A percentile compares a stretch with the other conserved stretches of the same genome.
phyloP scores from a whole-genome alignment of 2,329 filamentous ascomycete species.

The Didymosphaeria variabile region DNA sequence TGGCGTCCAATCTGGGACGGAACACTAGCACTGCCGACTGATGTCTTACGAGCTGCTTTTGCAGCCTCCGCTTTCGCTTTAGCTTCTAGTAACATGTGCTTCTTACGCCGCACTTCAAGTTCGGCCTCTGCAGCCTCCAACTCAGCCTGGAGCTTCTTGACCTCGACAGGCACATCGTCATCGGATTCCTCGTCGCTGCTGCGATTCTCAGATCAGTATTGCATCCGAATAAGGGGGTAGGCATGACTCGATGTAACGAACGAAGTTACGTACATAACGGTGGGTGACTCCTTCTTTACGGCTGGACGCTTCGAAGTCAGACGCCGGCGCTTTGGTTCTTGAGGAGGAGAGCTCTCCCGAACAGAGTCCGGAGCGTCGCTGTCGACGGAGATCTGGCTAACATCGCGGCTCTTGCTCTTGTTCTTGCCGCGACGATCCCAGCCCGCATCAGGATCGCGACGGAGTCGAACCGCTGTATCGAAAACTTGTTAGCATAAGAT shows the following conservation, averaged over 20 bases:
- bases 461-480: conserved; percentile 27
- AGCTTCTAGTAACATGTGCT: conserved; percentile 31
- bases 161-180: conserved; percentile 29
- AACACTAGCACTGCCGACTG: not conserved
- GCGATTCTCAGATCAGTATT: not conserved
- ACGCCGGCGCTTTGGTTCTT: conserved; percentile 4
- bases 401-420: conserved; percentile 22
- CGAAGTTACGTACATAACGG: conserved; percentile 24
- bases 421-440: conserved; percentile 38
- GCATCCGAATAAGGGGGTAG: not conserved
- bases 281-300: conserved; percentile 1
- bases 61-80: conserved; percentile 23
- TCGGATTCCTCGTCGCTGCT: conserved; percentile 21
- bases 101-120: conserved; percentile 36
- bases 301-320: not conserved
- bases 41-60: conserved; percentile 11
- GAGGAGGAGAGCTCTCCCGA: conserved; percentile 7
- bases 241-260: conserved; percentile 8
- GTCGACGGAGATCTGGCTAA: conserved; percentile 20
- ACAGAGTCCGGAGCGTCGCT: conserved; percentile 18
- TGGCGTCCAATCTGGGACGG: not conserved
- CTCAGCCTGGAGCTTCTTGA: conserved; percentile 39
- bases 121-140: conserved; percentile 46
- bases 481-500: not conserved
- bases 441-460: conserved; percentile 35